Percentiles rank a stretch among this genome's conserved stretches.
Evolutionary conservation across 164 flowering plant species (phyloP).

Genomic region (Chloranthus sessilifolius): DNA sequence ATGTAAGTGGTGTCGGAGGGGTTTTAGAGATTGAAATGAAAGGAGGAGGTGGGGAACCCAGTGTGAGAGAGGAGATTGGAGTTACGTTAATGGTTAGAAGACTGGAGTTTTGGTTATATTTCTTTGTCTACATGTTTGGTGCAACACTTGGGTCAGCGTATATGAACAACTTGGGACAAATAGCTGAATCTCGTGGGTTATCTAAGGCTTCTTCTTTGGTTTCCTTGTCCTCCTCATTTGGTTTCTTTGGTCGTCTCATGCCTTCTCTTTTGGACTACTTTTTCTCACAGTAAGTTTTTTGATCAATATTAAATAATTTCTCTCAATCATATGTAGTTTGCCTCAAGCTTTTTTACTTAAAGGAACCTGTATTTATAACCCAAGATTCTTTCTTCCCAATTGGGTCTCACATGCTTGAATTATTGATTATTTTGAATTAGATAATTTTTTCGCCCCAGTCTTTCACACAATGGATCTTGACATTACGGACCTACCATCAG

Average conservation of each 20-base stretch:
- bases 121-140: slow-evolving; percentile 64
- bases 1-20: slow-evolving; percentile 1
- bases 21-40: background rate
- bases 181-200: slow-evolving; percentile 76
- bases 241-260: slow-evolving; percentile 87
- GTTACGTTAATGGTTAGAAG: slow-evolving; percentile 49
- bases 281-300: slow-evolving; percentile 41
- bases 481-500: no score
- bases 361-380: no score
- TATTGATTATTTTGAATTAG: no score
- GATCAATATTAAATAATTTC: no score
- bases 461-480: no score
- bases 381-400: no score
- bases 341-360: no score
- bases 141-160: slow-evolving; percentile 80
- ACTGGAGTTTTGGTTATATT: slow-evolving; percentile 92
- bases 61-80: slow-evolving; percentile 52
- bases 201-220: slow-evolving; percentile 54
- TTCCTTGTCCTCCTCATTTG: slow-evolving; percentile 73
- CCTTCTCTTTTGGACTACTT: slow-evolving; percentile 61
- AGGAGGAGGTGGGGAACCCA: background rate
- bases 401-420: no score
- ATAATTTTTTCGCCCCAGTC: no score
- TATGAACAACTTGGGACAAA: slow-evolving; percentile 86
- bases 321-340: no score